Evolutionary conservation across 1,284 basidiomycete species (phyloP).

Genomic region (Tilletia indica): DNA sequence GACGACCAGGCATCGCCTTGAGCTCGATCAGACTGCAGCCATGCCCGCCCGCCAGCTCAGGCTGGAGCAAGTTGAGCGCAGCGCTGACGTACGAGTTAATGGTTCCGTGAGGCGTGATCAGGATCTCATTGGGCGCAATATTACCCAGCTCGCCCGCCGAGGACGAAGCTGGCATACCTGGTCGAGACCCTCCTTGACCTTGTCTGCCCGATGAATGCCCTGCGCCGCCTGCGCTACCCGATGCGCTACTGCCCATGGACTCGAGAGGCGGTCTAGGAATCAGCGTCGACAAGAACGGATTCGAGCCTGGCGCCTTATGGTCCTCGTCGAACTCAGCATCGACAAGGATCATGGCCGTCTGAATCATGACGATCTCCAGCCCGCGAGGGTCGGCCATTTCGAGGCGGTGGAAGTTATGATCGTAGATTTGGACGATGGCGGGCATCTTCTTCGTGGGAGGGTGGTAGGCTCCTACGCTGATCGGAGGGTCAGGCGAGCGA

Average conservation of each 20-base stretch:
- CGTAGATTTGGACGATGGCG: conserved; percentile 15
- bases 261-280: background rate
- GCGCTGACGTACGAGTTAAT: background rate
- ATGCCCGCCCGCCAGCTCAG: background rate
- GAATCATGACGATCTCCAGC: conserved; percentile 13
- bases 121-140: conserved; percentile 12
- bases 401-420: conserved; percentile 10
- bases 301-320: background rate
- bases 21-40: background rate
- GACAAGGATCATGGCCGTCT: background rate
- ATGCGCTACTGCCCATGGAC: background rate
- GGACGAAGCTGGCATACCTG: background rate
- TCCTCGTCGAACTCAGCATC: conserved; percentile 16
- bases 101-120: conserved; percentile 5
- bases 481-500: conserved; percentile 10
- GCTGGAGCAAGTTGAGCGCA: conserved; percentile 5
- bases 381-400: conserved; percentile 10
- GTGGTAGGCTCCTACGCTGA: conserved; percentile 4
- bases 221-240: background rate
- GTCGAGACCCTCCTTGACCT: background rate
- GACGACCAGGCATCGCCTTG: background rate
- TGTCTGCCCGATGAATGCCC: background rate
- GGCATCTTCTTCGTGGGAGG: background rate
- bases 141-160: too few species aligned
- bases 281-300: conserved; percentile 15